A percentile compares a stretch with the other conserved stretches of the same genome.
Evolutionary conservation across 306 rosid species (phyloP).

Genomic region (Betula pendula): DNA sequence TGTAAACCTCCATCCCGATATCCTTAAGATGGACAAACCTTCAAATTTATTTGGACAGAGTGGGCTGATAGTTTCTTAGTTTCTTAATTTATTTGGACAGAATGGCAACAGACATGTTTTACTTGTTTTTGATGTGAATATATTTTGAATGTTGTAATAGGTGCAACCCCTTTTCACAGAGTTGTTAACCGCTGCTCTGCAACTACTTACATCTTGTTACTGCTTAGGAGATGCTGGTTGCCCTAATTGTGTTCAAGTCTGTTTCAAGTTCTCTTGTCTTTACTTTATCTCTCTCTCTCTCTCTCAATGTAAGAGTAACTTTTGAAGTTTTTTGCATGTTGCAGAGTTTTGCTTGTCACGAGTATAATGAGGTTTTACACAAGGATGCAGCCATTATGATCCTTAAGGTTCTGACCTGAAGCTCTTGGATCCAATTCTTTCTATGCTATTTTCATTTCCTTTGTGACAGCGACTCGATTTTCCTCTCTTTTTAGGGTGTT

Average conservation of each 20-base stretch:
- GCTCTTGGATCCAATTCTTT: slow-evolving; percentile 25
- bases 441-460: slow-evolving; percentile 13
- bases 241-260: slow-evolving; percentile 84
- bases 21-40: too few species aligned
- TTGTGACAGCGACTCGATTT: slow-evolving; percentile 25
- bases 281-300: background rate
- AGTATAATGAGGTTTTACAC: slow-evolving; percentile 81
- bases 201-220: slow-evolving; percentile 71
- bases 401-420: slow-evolving; percentile 56
- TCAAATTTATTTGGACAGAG: background rate
- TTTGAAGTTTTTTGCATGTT: slow-evolving; percentile 26
- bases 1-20: background rate
- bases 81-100: background rate
- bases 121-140: slow-evolving; percentile 1
- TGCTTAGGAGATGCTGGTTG: slow-evolving; percentile 71
- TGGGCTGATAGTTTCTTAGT: too few species aligned
- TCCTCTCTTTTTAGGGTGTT: slow-evolving; percentile 62
- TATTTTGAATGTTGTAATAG: slow-evolving; percentile 42
- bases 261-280: slow-evolving; percentile 13
- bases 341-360: slow-evolving; percentile 77
- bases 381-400: slow-evolving; percentile 84
- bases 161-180: slow-evolving; percentile 70
- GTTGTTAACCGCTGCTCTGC: slow-evolving; percentile 71
- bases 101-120: background rate
- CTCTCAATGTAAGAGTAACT: background rate